These are phyloP conservation scores for Fomitopsis palustris DNA, from an alignment of 1,284 basidiomycete genomes.

Conservation along the genomic window DNA sequence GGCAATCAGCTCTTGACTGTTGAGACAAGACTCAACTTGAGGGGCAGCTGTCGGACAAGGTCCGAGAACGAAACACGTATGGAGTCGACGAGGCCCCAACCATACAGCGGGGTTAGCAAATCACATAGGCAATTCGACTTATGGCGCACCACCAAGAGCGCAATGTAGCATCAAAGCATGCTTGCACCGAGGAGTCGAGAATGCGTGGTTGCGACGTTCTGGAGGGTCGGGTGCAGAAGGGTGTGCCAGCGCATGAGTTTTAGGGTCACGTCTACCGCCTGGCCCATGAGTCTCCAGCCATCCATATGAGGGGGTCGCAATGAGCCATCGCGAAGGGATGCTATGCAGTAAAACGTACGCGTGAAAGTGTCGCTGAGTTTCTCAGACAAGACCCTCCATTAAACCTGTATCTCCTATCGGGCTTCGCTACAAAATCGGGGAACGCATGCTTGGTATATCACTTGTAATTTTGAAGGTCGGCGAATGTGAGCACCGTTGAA, in stretches of 20 bases:
- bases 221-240: conserved; percentile 87
- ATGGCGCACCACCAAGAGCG: conserved; percentile 74
- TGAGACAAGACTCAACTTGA: conserved; percentile 91
- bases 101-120: conserved; percentile 42
- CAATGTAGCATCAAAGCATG: conserved; percentile 95
- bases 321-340: neutral
- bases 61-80: conserved; percentile 93
- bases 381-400: conserved; percentile 48
- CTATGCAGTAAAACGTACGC: conserved; percentile 12
- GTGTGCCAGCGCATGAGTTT: conserved; percentile 99
- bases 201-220: conserved; percentile 76
- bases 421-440: conserved; percentile 85
- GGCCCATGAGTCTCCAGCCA: conserved; percentile 48
- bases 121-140: neutral
- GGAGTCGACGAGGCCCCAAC: conserved; percentile 95
- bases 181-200: conserved; percentile 93
- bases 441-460: conserved; percentile 99
- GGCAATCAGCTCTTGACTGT: conserved; percentile 93
- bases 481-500: conserved; percentile 87
- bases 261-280: conserved; percentile 94
- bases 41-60: conserved; percentile 94
- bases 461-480: conserved; percentile 97
- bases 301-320: neutral
- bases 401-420: conserved; percentile 78
- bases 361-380: conserved; percentile 36